phyloP scores from a whole-genome alignment of 2,329 filamentous ascomycete species.

The Trichoderma gracile region DNA sequence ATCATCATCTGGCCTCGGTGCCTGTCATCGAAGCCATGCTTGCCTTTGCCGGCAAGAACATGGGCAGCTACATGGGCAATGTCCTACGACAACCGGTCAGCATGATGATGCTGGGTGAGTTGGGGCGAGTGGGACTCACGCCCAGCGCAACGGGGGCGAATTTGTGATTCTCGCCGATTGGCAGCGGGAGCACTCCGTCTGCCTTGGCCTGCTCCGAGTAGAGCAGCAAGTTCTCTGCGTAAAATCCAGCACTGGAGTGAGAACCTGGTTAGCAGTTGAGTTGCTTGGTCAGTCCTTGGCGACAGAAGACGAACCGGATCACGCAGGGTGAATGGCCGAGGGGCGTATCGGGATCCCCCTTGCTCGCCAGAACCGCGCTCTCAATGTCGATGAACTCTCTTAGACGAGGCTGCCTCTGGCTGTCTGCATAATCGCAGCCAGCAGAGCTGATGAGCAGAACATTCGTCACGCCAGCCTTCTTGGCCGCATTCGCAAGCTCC shows the following conservation, averaged over 20 bases:
- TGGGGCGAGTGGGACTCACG: conserved; percentile 33
- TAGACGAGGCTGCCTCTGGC: conserved; percentile 49
- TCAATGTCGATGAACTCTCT: conserved; percentile 56
- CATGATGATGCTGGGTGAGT: no score
- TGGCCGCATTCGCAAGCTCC: conserved; percentile 49
- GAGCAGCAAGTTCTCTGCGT: conserved; percentile 53
- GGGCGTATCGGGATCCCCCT: conserved; percentile 44
- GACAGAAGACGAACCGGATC: conserved; percentile 40
- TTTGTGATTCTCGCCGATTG: conserved; percentile 50
- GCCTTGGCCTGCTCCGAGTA: conserved; percentile 49
- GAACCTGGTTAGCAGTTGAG: not conserved
- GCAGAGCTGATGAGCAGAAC: conserved; percentile 50
- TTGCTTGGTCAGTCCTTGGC: not conserved
- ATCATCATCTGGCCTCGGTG: conserved; percentile 56
- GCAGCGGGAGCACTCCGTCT: conserved; percentile 48
- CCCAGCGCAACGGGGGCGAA: conserved; percentile 52
- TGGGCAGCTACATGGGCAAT: conserved; percentile 50
- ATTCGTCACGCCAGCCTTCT: conserved; percentile 48
- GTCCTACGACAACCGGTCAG: conserved; percentile 39
- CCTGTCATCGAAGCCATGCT: conserved; percentile 51
- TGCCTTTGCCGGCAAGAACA: conserved; percentile 49
- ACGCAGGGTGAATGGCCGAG: conserved; percentile 48
- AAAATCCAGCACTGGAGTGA: conserved; percentile 47
- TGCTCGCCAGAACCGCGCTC: conserved; percentile 43
- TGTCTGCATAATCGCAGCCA: conserved; percentile 52